Evolutionary conservation across 345 rosid species (phyloP).

Genomic region (Rubroshorea leprosula): DNA sequence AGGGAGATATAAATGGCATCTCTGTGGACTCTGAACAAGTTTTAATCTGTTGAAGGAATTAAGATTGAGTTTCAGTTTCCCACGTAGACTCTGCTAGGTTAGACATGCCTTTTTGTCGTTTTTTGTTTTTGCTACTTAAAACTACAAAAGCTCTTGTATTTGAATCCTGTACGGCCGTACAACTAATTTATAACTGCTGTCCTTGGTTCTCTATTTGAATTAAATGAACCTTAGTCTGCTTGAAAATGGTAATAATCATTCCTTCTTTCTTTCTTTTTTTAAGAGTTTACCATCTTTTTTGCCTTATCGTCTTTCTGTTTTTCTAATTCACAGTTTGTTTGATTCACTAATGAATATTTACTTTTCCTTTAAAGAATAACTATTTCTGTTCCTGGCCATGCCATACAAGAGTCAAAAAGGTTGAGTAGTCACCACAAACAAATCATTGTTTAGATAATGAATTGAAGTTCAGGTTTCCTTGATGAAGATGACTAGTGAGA

Average conservation of each 20-base stretch:
- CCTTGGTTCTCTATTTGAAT: no score
- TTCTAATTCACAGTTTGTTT: not conserved
- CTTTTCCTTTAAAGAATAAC: not conserved
- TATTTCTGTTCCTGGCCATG: slow-evolving; percentile 10
- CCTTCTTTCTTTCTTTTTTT: no score
- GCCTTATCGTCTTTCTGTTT: not conserved
- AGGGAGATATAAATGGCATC: no score
- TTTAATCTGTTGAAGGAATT: no score
- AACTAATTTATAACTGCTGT: no score
- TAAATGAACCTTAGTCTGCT: not conserved
- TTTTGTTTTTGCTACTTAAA: not conserved
- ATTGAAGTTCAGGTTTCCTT: slow-evolving; percentile 31
- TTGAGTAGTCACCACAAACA: slow-evolving; percentile 40
- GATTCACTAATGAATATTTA: not conserved
- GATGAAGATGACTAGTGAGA: no score
- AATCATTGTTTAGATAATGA: slow-evolving; percentile 25
- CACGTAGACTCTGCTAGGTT: no score
- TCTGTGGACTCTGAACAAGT: no score
- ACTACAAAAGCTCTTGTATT: no score
- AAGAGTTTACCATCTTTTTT: not conserved
- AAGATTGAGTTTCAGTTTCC: no score
- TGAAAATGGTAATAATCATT: not conserved
- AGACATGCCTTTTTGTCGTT: not conserved
- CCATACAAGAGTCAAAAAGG: slow-evolving; percentile 48
- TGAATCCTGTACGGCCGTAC: no score